Evolutionary conservation across 257 asterid genomes (phyloP), one percentile per base, ranked within the genome.

Genomic region (Linderniella brevidens): DNA sequence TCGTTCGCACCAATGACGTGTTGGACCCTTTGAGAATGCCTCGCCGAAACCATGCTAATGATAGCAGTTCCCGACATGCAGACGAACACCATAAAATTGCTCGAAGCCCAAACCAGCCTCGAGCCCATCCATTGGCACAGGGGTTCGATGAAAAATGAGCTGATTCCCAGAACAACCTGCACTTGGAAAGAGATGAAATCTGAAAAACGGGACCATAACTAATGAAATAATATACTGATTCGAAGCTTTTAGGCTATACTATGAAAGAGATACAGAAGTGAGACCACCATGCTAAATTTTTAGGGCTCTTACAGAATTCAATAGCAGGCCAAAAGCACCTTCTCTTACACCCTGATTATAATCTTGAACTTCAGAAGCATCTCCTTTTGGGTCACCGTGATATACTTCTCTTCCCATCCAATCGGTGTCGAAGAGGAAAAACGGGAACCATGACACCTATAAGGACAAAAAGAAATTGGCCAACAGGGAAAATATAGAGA

Each of bases 391-490:
- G 61, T 90, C 83, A 56, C 99, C 99, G 17, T 85, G 96, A 67
- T 59, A 90, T 66, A 90, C 99, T 75, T 90, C 99, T 68, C 96
- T 85, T 52, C 99, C 99, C 96, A 90, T 90, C 96, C 99, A 90
- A 66, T 90, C 99, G 35, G 99, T 81, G 72, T 85, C 99, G 49
- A 90, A 90, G 45, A 90, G 92, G 53, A 90, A 90, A 71, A 90
- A 90, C 12, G 98, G 99, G 67, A 90, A 90, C 99, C 99, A 90
- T 50, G 99, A 81, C 64, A 85, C 43, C 99, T 90, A 68, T 50
- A 38, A 29, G 64, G 38, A 68, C 70, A 45, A 39, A 20, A 42
- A 55, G 55, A 60, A 50, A 29, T 65, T 58, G 19, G 20, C 48
- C 37, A 25, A 56, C 12, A 48, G 46, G 42, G 55, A 46, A 25